Evolutionary conservation across 2,329 filamentous ascomycete species (phyloP).

Genomic region (Colletotrichum abscissum): DNA sequence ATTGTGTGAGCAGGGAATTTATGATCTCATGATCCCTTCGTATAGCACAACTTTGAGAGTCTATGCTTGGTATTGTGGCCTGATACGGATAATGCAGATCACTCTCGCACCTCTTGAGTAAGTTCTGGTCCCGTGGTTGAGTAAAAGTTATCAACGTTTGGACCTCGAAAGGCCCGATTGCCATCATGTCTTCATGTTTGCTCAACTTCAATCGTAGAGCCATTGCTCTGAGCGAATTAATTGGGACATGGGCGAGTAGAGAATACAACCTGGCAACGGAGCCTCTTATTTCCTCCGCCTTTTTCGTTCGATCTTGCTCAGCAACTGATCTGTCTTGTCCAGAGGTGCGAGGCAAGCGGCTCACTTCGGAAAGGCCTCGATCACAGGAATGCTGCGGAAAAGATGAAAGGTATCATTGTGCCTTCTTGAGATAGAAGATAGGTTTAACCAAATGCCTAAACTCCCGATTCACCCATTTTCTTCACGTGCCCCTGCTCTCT

Average conservation of each 20-base stretch:
- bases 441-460: neutral
- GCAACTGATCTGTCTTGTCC: neutral
- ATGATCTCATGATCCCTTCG: neutral
- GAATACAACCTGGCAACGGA: neutral
- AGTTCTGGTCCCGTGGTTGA: neutral
- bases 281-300: neutral
- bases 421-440: neutral
- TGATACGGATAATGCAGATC: neutral
- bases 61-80: neutral
- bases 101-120: neutral
- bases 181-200: neutral
- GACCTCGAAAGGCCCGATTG: neutral
- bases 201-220: rapidly evolving
- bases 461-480: neutral
- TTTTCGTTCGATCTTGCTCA: neutral
- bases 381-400: too few relatives aligned
- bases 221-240: neutral
- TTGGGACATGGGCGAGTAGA: neutral
- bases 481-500: neutral
- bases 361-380: too few relatives aligned
- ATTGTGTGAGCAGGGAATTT: neutral
- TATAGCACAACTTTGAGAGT: neutral
- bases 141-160: neutral
- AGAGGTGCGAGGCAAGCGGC: neutral
- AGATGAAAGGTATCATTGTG: too few relatives aligned